Evolutionary conservation across 257 asterid species (phyloP), one percentile per base, ranked within the genome.

Genomic region (Craterostigma plantagineum): DNA sequence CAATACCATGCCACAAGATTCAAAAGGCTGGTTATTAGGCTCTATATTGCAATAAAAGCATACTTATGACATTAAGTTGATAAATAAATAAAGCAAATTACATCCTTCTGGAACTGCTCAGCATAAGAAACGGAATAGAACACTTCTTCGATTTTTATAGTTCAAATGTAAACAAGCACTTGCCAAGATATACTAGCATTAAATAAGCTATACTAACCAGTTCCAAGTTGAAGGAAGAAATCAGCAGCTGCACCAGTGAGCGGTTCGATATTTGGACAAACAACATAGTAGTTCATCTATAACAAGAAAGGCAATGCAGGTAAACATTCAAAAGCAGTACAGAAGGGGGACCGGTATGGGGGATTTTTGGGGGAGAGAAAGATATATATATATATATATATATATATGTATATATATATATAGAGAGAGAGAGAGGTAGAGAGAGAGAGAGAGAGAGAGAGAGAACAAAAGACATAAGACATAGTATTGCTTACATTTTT

Each of bases 161-260:
- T n/a, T n/a, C n/a, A n/a, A n/a, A n/a, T 23, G 30, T 23, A 2
- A 23, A 6, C 30, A 23, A 6, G 30, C 30, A 23, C 30, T 2
- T 23, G n/a, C 12, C 18, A 53, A 52, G 47, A 18, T 54, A 37
- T 18, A 36, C 23, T 12, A 37, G 30, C 30, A 23, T 23, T 30
- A 50, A 30, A 34, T 42, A 42, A 30, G 42, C 13, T 37, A 56
- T 42, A 65, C 95, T 56, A 57, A 90, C 99, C 95, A 48, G 94
- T 82, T 62, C 99, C 95, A 62, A 90, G 95, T 66, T 90, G 99
- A 67, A 79, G 79, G 68, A 90, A 83, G 62, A 90, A 90, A 68
- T 90, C 95, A 16, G 84, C 59, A 47, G 99, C 93, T 50, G 99
- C 99, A 3, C 71, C 71, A 41, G 70, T 75, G 34, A 90, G 84